phyloP scores from a whole-genome alignment of 257 asterid species.

The Henckelia pumila region DNA sequence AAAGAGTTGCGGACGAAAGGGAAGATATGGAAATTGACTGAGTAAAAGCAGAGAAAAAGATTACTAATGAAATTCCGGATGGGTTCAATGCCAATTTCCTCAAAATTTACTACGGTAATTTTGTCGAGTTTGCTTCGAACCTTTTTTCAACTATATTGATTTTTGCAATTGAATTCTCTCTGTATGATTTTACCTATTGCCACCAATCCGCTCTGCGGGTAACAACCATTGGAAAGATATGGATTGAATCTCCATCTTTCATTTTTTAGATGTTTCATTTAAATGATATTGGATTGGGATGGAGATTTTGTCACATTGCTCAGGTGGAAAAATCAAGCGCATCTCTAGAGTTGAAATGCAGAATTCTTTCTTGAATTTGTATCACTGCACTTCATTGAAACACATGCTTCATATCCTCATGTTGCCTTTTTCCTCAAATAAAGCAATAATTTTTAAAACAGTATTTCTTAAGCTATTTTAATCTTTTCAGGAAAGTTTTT shows the following conservation, averaged over 20 bases:
- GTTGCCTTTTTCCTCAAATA: not conserved
- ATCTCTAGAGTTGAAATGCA: not conserved
- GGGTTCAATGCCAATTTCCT: conserved; percentile 68
- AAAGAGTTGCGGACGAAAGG: conserved; percentile 40
- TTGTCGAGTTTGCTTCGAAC: not conserved
- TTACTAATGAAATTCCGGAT: conserved; percentile 37
- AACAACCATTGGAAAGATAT: not conserved
- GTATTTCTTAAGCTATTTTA: conserved; percentile 17
- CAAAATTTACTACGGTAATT: conserved; percentile 64
- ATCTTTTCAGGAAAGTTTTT: conserved; percentile 67
- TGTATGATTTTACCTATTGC: conserved; percentile 7
- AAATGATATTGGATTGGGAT: not conserved
- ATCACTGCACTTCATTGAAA: not conserved
- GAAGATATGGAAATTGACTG: conserved; percentile 68
- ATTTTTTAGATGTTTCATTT: not conserved
- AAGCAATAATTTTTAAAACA: not conserved
- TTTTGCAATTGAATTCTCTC: not conserved
- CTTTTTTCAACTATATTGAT: not conserved
- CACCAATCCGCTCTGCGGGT: not conserved
- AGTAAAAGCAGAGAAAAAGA: conserved; percentile 31
- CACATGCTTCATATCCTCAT: not conserved
- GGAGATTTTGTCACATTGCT: not conserved
- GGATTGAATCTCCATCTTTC: not conserved
- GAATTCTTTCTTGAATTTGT: not conserved
- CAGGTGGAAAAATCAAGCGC: not conserved